Evolutionary conservation across 1,139 yeast species (phyloP), one percentile per base, ranked within the genome.

Genomic region (Blastobotrys petasosporus): DNA sequence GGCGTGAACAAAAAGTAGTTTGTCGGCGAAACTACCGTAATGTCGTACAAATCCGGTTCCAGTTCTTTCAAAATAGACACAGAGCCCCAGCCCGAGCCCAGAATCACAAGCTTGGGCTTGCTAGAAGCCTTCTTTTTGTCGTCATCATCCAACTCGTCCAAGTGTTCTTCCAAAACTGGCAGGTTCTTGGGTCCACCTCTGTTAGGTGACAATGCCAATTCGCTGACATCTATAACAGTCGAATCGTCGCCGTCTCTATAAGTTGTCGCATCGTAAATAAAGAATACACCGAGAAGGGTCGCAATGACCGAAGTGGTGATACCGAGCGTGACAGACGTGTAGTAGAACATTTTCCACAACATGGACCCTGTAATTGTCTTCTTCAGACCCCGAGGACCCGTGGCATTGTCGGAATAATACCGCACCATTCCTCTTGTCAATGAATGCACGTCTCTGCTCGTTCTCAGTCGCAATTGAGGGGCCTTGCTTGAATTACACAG

Each of bases 171-270:
- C 47, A 77, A 66, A 32, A 80, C 74, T 1, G 84, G 85, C 46
- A 80, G 63, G 54, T 80, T 78, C 58, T 80, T 82, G 20, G 85
- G 85, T 1, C 86, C 86, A 4, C 85, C 85, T n/a, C 59, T 60
- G 31, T 67, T 65, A 16, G 85, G 84, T 40, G 69, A 57, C 37
- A 79, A 58, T 0, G 84, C 82, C 23, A 69, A 64, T 13, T 65
- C 60, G 5, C 80, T 75, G 16, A 80, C 73, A 20, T 62, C 65
- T 40, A 74, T 65, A 9, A 67, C 67, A 4, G 32, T 3, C 15
- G 11, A 16, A 15, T 65, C 54, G n/a, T 32, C 40, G 17, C 32
- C 30, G 7, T 52, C 51, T 35, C 50, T 48, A 51, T 70, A 80
- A 8, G 85, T 80, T n/a, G 81, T 74, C 23, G 78, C 69, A 60